Base-by-base conservation (phyloP, 805 yeast genomes). In the Nakazawaea laoshanensis region DNA sequence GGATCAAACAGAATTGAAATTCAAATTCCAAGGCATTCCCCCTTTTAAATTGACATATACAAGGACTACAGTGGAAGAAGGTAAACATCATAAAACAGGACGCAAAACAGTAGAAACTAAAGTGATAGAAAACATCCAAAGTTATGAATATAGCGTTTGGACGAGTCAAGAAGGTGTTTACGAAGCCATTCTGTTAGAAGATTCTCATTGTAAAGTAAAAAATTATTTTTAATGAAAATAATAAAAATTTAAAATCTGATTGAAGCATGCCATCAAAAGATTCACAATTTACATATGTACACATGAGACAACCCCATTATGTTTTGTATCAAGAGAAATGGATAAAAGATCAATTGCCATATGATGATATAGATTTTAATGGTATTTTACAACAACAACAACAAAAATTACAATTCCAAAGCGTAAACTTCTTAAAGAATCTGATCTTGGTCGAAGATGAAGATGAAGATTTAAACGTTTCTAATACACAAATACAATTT, bases 151-250 rank as follows among this genome's bases (percentile, higher is more conserved):
- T 50, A 67, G 75, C 34, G 78, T 84, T 6, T 61, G 67, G 48
- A 89, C 95, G 2, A 81, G 84, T 44, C 59, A 85, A 42, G 96
- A 88, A 53, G 99, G 99, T 29, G 80, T 85, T 3, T 92, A 92
- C 50, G 95, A 88, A 55, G 96, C 96, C 5, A 70, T 86, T 27
- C 87, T 80, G 49, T 74, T 92, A n/a, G 73, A 74, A 28, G 99
- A 92, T 58, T 80, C 83, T 7, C 81, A 61, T 55, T 92, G 99
- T 64, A 40, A 50, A 29, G 63, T 63, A 8, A 55, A 53, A 41
- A 57, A 55, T 25, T 15, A 28, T 13, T 28, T 27, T 23, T 33
- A 28, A 14, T n/a, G 5, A 17, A 8, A 14, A 27, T n/a, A n/a
- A n/a, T n/a, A n/a, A n/a, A n/a, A n/a, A n/a, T n/a, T n/a, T n/a